These are phyloP conservation scores for Eimeria mitis DNA, from an alignment of 169 alveolate species.

Conservation along the genomic window DNA sequence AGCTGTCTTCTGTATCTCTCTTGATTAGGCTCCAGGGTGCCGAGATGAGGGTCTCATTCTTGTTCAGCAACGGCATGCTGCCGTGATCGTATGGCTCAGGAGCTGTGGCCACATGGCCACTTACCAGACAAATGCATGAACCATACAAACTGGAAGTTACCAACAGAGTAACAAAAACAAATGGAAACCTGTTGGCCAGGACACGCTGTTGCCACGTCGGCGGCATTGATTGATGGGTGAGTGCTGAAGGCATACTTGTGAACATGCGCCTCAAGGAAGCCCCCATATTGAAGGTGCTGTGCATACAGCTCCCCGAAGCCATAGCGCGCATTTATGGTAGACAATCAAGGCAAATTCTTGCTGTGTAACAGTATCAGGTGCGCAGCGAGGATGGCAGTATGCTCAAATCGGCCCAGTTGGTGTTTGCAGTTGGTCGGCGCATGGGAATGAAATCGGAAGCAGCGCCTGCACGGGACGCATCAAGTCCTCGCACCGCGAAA, in stretches of 20 bases:
- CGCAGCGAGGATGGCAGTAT: not conserved
- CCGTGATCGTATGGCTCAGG: not conserved
- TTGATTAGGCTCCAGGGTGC: no score
- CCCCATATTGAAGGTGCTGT: not conserved
- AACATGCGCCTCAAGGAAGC: not conserved
- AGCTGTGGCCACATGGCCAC: not conserved
- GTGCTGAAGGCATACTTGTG: no score
- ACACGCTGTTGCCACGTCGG: not conserved
- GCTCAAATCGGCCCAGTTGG: not conserved
- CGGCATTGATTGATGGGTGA: not conserved
- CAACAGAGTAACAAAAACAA: not conserved
- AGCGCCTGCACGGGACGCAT: not conserved
- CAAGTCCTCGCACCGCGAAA: not conserved
- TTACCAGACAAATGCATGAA: not conserved
- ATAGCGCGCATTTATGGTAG: not conserved
- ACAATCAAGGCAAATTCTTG: not conserved
- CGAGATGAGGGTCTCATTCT: not conserved
- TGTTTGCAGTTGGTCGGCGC: not conserved
- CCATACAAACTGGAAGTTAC: not conserved
- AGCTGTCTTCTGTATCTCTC: not conserved
- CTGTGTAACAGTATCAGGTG: not conserved
- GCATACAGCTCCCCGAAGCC: not conserved
- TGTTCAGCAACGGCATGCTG: not conserved
- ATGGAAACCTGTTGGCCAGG: not conserved
- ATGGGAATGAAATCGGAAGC: not conserved